Evolutionary conservation across 2,329 filamentous ascomycete species (phyloP), one percentile per base, ranked within the genome.

Genomic region (Emericellopsis cladophorae): DNA sequence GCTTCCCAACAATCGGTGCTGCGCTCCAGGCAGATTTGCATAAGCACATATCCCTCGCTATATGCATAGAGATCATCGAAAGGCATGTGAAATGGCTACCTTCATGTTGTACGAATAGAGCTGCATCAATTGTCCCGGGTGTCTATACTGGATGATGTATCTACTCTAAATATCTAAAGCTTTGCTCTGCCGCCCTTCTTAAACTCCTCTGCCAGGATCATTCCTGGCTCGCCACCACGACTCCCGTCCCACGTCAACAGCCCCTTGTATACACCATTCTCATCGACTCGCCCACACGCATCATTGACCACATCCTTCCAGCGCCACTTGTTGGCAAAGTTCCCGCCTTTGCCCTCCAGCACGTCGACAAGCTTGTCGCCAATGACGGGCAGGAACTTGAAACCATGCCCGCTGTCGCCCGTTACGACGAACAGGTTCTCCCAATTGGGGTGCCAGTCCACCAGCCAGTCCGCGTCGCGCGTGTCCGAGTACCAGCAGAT

Each of bases 401-500:
- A 84, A 5, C 61, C 79, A 53, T 81, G 77, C 4, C 77, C 76
- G 46, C 74, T 79, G 40, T 76, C 77, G 4, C 75, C 77, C 0
- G 75, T 79, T 0, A 74, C 74, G 21, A 81, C 50, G 50, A 81
- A 81, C 4, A 81, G 58, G 12, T 70, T 68, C 42, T 66, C 54
- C 57, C 74, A 74, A 14, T 66, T 59, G 0, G 82, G 81, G 51
- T 86, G 81, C 56, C 79, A 78, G 51, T 79, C 74, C 45, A 85
- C 68, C 41, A 87, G 67, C 62, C 84, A 87, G 53, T 87, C 77
- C 18, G 75, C 81, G 15, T 74, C 76, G 7, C 75, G 68, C 49
- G 82, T 87, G 60, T 87, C 82, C 5, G 76, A 77, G 55, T 87
- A 87, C 82, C 82, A 87, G 62, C 82, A 87, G 40, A 86, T 60